These are phyloP conservation scores for Cerrena zonata DNA, from an alignment of 1,284 basidiomycete species.

Conservation along the genomic window DNA sequence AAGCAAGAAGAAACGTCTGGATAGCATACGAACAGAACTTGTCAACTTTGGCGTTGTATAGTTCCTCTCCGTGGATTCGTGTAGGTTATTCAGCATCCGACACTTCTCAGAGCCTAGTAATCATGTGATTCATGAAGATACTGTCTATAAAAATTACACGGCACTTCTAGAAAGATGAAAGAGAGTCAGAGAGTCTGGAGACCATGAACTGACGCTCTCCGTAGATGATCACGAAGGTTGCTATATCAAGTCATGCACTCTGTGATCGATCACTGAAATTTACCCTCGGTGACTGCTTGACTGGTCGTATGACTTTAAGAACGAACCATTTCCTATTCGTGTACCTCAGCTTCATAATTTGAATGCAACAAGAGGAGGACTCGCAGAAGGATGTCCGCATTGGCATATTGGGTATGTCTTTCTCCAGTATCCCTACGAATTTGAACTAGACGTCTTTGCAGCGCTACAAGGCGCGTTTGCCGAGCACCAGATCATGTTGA, in stretches of 20 bases:
- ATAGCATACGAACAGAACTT: constrained; percentile 30
- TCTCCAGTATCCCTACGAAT: neutral
- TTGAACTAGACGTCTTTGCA: constrained; percentile 19
- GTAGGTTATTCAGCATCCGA: neutral
- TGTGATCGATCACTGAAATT: neutral
- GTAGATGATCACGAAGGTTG: neutral
- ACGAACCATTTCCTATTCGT: neutral
- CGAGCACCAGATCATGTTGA: constrained; percentile 76
- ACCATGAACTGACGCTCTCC: too few relatives aligned
- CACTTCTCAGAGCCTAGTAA: neutral
- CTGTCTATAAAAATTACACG: too few relatives aligned
- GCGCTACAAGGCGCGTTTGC: constrained; percentile 92
- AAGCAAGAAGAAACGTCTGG: constrained; percentile 26
- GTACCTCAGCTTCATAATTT: neutral
- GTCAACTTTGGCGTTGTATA: constrained; percentile 20
- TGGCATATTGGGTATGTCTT: constrained; percentile 14
- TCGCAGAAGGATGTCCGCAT: constrained; percentile 12
- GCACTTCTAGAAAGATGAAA: too few relatives aligned
- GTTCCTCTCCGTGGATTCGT: neutral
- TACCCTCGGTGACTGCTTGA: neutral
- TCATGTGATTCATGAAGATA: neutral
- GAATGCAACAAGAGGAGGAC: constrained; percentile 10
- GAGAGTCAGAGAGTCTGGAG: too few relatives aligned
- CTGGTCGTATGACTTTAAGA: neutral
- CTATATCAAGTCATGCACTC: neutral